Evolutionary conservation across 371 early-diverging fungal genomes (phyloP).

Genomic region (Mucor irregularis): DNA sequence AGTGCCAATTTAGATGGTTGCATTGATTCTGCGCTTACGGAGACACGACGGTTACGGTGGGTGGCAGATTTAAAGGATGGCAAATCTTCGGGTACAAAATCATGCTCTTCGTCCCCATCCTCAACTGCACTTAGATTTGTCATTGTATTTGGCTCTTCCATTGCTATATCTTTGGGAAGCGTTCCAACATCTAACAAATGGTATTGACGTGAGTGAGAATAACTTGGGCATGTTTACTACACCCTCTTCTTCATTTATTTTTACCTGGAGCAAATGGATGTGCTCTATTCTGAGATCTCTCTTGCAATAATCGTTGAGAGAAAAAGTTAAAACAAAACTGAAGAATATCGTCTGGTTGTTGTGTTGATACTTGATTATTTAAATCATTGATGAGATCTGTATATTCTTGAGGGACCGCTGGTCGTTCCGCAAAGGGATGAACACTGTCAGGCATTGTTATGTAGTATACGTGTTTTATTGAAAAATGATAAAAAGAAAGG

Average conservation of each 20-base stretch:
- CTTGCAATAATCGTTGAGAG: slow-evolving; percentile 61
- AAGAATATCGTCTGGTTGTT: slow-evolving; percentile 69
- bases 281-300: slow-evolving; percentile 41
- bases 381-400: slow-evolving; percentile 27
- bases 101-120: slow-evolving; percentile 21
- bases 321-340: slow-evolving; percentile 90
- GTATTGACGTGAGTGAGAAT: no score
- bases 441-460: slow-evolving; percentile 1
- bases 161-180: neutral
- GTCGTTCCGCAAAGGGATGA: slow-evolving; percentile 1
- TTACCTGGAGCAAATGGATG: neutral
- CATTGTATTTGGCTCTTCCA: slow-evolving; percentile 18
- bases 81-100: slow-evolving; percentile 11
- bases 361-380: slow-evolving; percentile 16
- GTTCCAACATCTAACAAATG: neutral
- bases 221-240: no score
- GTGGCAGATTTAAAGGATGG: slow-evolving; percentile 3
- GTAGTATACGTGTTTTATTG: neutral
- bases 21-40: slow-evolving; percentile 95
- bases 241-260: neutral
- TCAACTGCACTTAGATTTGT: neutral
- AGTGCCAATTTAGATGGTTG: slow-evolving; percentile 75
- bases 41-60: slow-evolving; percentile 75
- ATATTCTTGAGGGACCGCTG: slow-evolving; percentile 14
- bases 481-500: slow-evolving; percentile 1